Percentiles rank a stretch among this genome's conserved stretches.
These are phyloP conservation scores for Salvia rosmarinus DNA, from an alignment of 257 asterid species.

Conservation along the genomic window DNA sequence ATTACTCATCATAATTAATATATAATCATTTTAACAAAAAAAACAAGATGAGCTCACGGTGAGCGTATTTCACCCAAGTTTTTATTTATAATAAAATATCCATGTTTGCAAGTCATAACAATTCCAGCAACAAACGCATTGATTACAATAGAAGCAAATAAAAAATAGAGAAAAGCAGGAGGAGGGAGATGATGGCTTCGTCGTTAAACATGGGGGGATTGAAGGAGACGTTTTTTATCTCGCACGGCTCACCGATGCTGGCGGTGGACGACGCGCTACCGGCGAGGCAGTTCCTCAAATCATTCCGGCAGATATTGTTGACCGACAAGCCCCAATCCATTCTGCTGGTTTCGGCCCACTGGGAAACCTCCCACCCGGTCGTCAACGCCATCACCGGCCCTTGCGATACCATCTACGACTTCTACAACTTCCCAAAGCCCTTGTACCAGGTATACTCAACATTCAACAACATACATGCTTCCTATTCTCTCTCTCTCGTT, in stretches of 20 bases:
- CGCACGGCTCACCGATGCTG: slow-evolving; percentile 83
- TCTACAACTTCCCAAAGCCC: slow-evolving; percentile 68
- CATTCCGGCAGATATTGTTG: slow-evolving; percentile 46
- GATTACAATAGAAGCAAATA: too few species aligned
- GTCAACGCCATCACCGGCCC: slow-evolving; percentile 60
- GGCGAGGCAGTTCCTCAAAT: slow-evolving; percentile 59
- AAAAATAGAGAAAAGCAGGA: too few species aligned
- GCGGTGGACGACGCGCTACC: slow-evolving; percentile 67
- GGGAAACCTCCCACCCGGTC: slow-evolving; percentile 74
- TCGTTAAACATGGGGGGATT: slow-evolving; percentile 31
- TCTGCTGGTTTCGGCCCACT: slow-evolving; percentile 64
- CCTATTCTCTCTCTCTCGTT: neutral
- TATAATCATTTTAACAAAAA: too few species aligned
- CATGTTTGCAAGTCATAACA: too few species aligned
- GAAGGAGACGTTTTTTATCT: slow-evolving; percentile 64
- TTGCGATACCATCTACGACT: slow-evolving; percentile 66
- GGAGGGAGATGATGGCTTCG: slow-evolving; percentile 36
- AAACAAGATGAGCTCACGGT: too few species aligned
- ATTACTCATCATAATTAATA: too few species aligned
- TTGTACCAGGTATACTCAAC: slow-evolving; percentile 86
- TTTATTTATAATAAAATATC: too few species aligned
- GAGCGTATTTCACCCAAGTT: too few species aligned
- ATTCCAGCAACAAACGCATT: too few species aligned
- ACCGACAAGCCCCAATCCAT: slow-evolving; percentile 58
- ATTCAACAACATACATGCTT: too few species aligned